Evolutionary conservation across 805 yeast species (phyloP).

Genomic region (Saccharomyces jurei): DNA sequence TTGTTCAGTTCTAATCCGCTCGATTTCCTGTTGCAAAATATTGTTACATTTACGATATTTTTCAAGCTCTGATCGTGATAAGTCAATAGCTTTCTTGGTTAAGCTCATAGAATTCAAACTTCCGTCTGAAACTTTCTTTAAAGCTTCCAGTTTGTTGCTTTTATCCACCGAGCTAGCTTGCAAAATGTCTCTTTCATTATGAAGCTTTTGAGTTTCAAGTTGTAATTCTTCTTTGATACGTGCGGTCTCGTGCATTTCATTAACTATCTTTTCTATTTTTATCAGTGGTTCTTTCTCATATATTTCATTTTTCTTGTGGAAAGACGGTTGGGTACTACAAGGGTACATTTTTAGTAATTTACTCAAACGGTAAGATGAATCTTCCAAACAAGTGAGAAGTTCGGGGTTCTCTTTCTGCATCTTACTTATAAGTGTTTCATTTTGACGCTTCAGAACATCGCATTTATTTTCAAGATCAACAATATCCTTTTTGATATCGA

Average conservation of each 20-base stretch:
- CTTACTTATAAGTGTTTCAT: slow-evolving; percentile 34
- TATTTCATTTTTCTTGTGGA: background rate
- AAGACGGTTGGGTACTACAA: background rate
- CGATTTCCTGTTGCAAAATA: slow-evolving; percentile 54
- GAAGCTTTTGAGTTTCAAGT: background rate
- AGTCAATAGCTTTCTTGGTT: slow-evolving; percentile 63
- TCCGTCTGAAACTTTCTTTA: slow-evolving; percentile 61
- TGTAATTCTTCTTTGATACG: background rate
- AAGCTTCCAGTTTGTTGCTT: slow-evolving; percentile 31
- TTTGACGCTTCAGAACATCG: slow-evolving; percentile 39
- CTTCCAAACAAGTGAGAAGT: slow-evolving; percentile 7
- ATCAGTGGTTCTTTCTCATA: background rate
- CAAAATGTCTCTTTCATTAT: background rate
- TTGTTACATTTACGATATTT: slow-evolving; percentile 51
- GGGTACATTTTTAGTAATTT: background rate
- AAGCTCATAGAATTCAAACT: slow-evolving; percentile 65
- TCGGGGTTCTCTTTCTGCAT: slow-evolving; percentile 28
- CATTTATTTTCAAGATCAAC: slow-evolving; percentile 41
- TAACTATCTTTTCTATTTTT: background rate
- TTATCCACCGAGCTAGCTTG: slow-evolving; percentile 17
- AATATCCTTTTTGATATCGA: slow-evolving; percentile 37
- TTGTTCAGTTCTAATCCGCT: slow-evolving; percentile 49
- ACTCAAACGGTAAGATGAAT: background rate
- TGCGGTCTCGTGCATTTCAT: background rate
- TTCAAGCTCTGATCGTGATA: slow-evolving; percentile 64